Evolutionary conservation across 768 basidiomycete genomes (phyloP).

Genomic region (Leccinum boreale): DNA sequence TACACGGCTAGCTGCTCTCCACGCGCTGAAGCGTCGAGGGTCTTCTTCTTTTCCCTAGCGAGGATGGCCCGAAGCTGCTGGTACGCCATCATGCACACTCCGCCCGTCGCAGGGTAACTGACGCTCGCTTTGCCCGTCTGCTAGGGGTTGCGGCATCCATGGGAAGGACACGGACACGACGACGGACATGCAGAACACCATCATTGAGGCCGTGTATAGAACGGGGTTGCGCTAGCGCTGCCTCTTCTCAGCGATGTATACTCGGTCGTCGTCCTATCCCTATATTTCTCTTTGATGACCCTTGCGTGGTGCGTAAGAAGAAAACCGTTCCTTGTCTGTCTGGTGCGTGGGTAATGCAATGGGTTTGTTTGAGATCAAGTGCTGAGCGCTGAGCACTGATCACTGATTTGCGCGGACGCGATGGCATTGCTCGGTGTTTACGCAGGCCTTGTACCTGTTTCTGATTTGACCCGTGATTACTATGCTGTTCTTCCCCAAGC

Average conservation of each 20-base stretch:
- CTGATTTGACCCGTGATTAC: not conserved
- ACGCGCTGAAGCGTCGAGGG: not conserved
- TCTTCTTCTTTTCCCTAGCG: constrained; percentile 37
- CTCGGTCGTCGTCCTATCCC: not conserved
- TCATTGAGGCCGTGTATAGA: constrained; percentile 33
- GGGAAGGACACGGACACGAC: constrained; percentile 58
- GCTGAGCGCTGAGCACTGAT: not conserved
- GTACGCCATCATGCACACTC: constrained; percentile 35
- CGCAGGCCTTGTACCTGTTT: not conserved
- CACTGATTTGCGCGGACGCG: not conserved
- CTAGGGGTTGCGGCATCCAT: constrained; percentile 60
- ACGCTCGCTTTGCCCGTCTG: not conserved
- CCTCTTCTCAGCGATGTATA: constrained; percentile 10
- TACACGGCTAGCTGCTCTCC: not conserved
- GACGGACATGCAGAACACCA: constrained; percentile 39
- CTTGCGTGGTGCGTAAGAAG: not conserved
- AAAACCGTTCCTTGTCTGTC: not conserved
- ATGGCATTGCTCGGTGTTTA: not conserved
- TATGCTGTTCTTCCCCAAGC: not conserved
- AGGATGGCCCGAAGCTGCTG: constrained; percentile 74
- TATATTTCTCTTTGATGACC: not conserved
- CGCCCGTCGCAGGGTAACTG: not conserved
- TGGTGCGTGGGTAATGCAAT: not conserved
- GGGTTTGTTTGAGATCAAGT: not conserved
- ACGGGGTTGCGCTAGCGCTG: not conserved